Conservation (phyloP, 1,284 basidiomycete genomes). For the Trichosporon inkin region DNA sequence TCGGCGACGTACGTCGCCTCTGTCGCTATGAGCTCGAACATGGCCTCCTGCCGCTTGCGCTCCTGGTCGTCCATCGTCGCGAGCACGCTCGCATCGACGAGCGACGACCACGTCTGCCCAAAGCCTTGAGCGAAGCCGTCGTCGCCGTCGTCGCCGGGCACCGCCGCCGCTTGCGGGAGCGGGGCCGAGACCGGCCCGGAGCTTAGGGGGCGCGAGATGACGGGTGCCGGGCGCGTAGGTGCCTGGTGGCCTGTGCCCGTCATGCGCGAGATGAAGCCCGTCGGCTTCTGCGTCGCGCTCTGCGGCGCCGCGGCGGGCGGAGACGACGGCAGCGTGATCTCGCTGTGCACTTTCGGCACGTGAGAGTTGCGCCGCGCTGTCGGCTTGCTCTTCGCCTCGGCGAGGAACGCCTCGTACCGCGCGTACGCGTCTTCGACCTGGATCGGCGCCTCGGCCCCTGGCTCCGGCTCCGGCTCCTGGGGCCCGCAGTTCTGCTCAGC, state of each 20-base stretch:
- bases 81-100: conserved; percentile 76
- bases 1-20: conserved; percentile 84
- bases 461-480: background rate
- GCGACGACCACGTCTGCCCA: conserved; percentile 77
- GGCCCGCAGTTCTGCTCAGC: background rate
- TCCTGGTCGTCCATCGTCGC: conserved; percentile 71
- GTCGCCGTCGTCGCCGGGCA: background rate
- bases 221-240: background rate
- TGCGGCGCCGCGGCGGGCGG: background rate
- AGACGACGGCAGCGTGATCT: background rate
- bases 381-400: conserved; percentile 46
- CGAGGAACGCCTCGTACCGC: conserved; percentile 71
- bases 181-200: conserved; percentile 10
- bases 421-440: conserved; percentile 82
- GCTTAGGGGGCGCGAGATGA: conserved; percentile 9
- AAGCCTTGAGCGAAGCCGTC: conserved; percentile 35
- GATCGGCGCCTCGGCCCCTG: conserved; percentile 4
- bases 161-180: background rate
- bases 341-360: background rate
- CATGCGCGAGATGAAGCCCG: background rate
- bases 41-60: conserved; percentile 77
- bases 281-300: background rate
- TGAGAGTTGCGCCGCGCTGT: background rate
- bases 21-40: conserved; percentile 87
- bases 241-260: background rate